Conservation (phyloP, 2,329 filamentous ascomycete genomes). For the Trichoderma atrobrunneum region DNA sequence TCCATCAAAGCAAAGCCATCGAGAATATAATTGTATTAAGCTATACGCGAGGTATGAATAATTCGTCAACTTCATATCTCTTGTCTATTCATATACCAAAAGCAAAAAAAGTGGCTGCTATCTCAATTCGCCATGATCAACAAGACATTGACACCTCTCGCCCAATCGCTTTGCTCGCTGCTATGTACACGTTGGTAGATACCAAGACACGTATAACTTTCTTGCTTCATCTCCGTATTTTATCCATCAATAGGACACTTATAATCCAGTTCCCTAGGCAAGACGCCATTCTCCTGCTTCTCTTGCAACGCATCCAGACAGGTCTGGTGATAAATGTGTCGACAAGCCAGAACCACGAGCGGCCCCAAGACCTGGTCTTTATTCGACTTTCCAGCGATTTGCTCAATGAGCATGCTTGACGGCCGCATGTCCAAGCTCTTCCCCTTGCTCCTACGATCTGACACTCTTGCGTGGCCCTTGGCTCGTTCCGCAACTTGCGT, state of each 20-base stretch:
- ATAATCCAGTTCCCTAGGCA: slow-evolving; percentile 49
- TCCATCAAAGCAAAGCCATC: not conserved
- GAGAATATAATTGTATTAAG: not conserved
- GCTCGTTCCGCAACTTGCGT: slow-evolving; percentile 36
- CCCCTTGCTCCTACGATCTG: slow-evolving; percentile 42
- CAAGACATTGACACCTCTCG: not conserved
- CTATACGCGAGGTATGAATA: not conserved
- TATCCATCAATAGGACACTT: slow-evolving; percentile 55
- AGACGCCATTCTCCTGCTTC: slow-evolving; percentile 48
- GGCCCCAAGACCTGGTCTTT: slow-evolving; percentile 57
- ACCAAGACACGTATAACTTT: not conserved
- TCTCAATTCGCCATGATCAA: not conserved
- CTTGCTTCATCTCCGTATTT: not conserved
- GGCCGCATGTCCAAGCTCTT: slow-evolving; percentile 42
- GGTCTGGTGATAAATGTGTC: slow-evolving; percentile 67
- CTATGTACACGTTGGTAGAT: not conserved
- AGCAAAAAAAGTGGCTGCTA: not conserved
- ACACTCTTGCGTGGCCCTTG: slow-evolving; percentile 36
- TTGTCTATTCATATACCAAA: slow-evolving; percentile 9
- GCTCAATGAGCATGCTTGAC: slow-evolving; percentile 40
- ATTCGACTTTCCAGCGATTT: slow-evolving; percentile 25
- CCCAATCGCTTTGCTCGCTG: not conserved
- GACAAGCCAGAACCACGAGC: slow-evolving; percentile 65
- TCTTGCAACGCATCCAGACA: slow-evolving; percentile 66
- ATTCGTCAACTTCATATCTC: slow-evolving; percentile 3